Conservation (phyloP, 2,329 filamentous ascomycete species). For the Paecilomyces sp. region DNA sequence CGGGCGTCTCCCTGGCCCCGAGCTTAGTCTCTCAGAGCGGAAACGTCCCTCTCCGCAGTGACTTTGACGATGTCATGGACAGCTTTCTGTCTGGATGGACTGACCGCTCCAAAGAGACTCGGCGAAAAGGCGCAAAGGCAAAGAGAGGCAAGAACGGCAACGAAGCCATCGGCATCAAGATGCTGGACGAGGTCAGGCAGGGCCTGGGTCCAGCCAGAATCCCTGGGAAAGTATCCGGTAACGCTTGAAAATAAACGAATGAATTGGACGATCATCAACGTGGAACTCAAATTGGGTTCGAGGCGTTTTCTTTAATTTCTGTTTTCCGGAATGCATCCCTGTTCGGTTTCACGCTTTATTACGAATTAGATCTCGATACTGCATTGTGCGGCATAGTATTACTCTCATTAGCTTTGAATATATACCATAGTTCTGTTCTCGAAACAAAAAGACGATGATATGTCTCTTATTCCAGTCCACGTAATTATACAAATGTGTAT, state of each 20-base stretch:
- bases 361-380: not conserved
- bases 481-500: not conserved
- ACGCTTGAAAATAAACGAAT: not conserved
- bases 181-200: conserved; percentile 82
- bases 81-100: conserved; percentile 70
- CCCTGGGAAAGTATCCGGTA: conserved; percentile 21
- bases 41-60: conserved; percentile 56
- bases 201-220: conserved; percentile 72
- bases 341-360: not conserved
- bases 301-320: not conserved
- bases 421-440: not conserved
- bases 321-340: not conserved
- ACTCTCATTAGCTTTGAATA: not conserved
- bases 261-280: not conserved
- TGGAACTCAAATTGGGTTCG: not conserved
- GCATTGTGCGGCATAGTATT: not conserved
- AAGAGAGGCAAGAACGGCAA: conserved; percentile 72
- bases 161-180: conserved; percentile 72
- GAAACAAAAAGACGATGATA: not conserved
- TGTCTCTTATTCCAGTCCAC: not conserved
- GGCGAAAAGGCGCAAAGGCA: conserved; percentile 52
- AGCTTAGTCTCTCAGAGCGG: conserved; percentile 35
- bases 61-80: conserved; percentile 88
- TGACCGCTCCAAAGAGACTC: conserved; percentile 45
- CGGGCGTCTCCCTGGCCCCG: conserved; percentile 54